phyloP scores from a whole-genome alignment of 2,329 filamentous ascomycete species.

The Scleromitrula shiraiana region DNA sequence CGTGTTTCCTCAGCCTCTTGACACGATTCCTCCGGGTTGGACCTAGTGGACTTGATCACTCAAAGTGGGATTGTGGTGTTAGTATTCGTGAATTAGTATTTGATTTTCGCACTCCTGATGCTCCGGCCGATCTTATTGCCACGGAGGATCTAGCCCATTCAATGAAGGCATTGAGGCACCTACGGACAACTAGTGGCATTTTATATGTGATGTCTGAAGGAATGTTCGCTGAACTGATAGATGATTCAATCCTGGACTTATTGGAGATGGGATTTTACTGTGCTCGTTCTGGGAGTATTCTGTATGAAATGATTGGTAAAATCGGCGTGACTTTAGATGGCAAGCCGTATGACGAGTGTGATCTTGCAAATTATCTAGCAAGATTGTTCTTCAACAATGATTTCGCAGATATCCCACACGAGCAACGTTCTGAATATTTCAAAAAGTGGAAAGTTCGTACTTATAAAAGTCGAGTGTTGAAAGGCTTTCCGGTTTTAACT shows the following conservation, averaged over 20 bases:
- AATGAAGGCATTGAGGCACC: no score
- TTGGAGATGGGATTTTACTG: neutral
- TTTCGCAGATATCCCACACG: neutral
- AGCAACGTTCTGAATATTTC: neutral
- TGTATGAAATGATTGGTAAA: neutral
- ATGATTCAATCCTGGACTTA: neutral
- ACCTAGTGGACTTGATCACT: neutral
- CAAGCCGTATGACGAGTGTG: neutral
- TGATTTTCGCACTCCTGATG: neutral
- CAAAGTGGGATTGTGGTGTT: neutral
- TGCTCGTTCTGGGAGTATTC: neutral
- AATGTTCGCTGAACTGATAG: neutral
- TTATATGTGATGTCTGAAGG: neutral
- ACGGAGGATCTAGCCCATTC: neutral
- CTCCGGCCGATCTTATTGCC: neutral
- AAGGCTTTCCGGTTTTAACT: neutral
- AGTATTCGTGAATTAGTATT: neutral
- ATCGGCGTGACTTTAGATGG: neutral
- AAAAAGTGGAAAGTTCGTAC: neutral
- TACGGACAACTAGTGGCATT: neutral
- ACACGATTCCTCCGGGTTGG: neutral
- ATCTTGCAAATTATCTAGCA: neutral
- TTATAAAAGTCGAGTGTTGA: neutral
- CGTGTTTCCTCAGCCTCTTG: neutral
- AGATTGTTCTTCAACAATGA: neutral